A percentile compares a stretch with the other conserved stretches of the same genome.
phyloP scores from a whole-genome alignment of 192 early-diverging fungal species.

The Globomyces pollinis-pini region DNA sequence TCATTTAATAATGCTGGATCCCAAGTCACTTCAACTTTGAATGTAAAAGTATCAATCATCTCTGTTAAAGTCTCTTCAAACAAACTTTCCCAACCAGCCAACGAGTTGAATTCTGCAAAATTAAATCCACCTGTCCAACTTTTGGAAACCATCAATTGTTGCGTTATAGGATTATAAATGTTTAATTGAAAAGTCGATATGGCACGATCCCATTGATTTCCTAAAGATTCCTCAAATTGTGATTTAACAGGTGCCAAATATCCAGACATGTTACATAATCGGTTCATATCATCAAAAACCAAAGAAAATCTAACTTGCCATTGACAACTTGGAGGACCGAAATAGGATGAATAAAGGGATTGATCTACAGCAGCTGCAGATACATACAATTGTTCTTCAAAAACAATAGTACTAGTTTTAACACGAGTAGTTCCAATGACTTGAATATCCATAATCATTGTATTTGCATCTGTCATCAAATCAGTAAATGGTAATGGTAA shows the following conservation, averaged over 20 bases:
- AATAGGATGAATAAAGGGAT: conserved; percentile 13
- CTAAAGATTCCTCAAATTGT: conserved; percentile 14
- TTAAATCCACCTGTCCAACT: conserved; percentile 36
- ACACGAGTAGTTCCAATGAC: conserved; percentile 20
- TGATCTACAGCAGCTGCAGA: conserved; percentile 1
- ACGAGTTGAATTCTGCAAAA: conserved; percentile 10
- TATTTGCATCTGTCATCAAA: conserved; percentile 19
- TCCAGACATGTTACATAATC: conserved; percentile 14
- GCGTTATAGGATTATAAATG: not conserved
- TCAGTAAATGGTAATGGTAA: conserved; percentile 14
- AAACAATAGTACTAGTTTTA: conserved; percentile 23
- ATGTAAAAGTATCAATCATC: conserved; percentile 20
- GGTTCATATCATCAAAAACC: not conserved
- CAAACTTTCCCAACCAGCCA: conserved; percentile 5
- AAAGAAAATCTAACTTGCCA: conserved; percentile 24
- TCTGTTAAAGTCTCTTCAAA: conserved; percentile 6
- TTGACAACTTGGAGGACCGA: conserved; percentile 25
- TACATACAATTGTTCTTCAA: conserved; percentile 17
- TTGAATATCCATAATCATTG: conserved; percentile 24
- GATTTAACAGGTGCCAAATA: conserved; percentile 22
- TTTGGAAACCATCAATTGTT: conserved; percentile 19
- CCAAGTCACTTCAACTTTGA: conserved; percentile 35
- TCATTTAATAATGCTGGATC: conserved; percentile 16
- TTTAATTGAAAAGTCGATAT: conserved; percentile 36
- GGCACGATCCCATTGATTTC: conserved; percentile 17